These are phyloP conservation scores for Penicillium sp. DNA, from an alignment of 2,329 filamentous ascomycete genomes.

Conservation along the genomic window DNA sequence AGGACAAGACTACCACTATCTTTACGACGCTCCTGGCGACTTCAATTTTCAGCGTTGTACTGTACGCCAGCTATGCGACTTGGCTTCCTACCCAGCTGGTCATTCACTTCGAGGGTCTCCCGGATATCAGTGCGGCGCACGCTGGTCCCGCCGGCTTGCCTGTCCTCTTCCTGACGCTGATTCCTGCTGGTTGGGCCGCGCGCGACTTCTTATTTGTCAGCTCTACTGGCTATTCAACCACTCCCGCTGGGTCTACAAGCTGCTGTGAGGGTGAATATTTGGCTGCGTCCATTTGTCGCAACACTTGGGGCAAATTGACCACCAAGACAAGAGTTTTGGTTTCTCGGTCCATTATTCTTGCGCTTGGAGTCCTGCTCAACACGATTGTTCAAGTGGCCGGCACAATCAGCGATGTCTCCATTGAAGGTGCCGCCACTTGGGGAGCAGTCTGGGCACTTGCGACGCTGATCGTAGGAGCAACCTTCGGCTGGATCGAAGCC, in stretches of 20 bases:
- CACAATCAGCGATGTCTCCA: slow-evolving; percentile 68
- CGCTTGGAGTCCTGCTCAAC: slow-evolving; percentile 48
- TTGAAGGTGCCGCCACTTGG: slow-evolving; percentile 68
- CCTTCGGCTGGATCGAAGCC: slow-evolving; percentile 42
- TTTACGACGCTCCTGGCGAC: slow-evolving; percentile 68
- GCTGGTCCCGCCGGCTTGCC: slow-evolving; percentile 55
- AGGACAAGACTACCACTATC: slow-evolving; percentile 60
- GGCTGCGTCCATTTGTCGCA: slow-evolving; percentile 60
- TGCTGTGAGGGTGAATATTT: slow-evolving; percentile 70
- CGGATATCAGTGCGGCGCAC: slow-evolving; percentile 66
- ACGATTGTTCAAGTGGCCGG: slow-evolving; percentile 64
- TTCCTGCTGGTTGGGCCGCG: slow-evolving; percentile 69
- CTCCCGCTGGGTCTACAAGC: slow-evolving; percentile 53
- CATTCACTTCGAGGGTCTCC: slow-evolving; percentile 69
- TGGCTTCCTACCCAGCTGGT: slow-evolving; percentile 72
- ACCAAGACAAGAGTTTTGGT: slow-evolving; percentile 62
- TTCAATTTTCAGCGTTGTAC: slow-evolving; percentile 69
- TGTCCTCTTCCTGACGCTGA: slow-evolving; percentile 50
- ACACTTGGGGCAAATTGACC: slow-evolving; percentile 61
- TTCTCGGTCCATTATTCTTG: slow-evolving; percentile 57
- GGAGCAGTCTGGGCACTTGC: slow-evolving; percentile 70
- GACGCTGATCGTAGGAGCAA: slow-evolving; percentile 27
- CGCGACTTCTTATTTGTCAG: slow-evolving; percentile 71
- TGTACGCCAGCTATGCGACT: slow-evolving; percentile 67
- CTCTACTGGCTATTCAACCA: slow-evolving; percentile 46